Percentiles rank a stretch among this genome's conserved stretches.
phyloP scores from a whole-genome alignment of 164 flowering plant species.

The Stephania japonica region DNA sequence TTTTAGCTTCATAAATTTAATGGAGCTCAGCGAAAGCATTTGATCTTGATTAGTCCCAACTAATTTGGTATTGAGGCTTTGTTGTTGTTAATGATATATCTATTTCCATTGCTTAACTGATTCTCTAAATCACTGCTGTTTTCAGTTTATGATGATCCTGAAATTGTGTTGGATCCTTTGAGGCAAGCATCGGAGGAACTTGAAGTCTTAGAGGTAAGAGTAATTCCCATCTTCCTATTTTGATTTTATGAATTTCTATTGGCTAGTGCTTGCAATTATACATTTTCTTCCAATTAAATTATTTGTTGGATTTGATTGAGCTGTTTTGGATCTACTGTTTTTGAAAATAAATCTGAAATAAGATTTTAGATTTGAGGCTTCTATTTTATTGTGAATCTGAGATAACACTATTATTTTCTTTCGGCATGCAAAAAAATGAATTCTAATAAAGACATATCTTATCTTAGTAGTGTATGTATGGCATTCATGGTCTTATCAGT shows the following conservation, averaged over 20 bases:
- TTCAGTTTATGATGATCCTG: conserved; percentile 62
- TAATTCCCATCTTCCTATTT: background rate
- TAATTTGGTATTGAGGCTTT: background rate
- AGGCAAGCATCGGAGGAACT: conserved; percentile 80
- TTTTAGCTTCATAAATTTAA: too few species aligned
- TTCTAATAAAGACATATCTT: too few species aligned
- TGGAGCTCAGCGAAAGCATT: too few species aligned
- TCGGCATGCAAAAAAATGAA: background rate
- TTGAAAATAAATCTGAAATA: too few species aligned
- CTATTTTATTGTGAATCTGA: too few species aligned
- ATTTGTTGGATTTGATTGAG: background rate
- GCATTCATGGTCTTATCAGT: too few species aligned
- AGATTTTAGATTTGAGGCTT: too few species aligned
- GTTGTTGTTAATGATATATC: background rate
- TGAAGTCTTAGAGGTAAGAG: conserved; percentile 67
- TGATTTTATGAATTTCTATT: background rate
- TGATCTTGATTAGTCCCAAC: background rate
- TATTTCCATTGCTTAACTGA: background rate
- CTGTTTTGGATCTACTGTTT: too few species aligned
- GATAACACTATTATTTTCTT: too few species aligned
- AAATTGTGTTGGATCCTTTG: conserved; percentile 60
- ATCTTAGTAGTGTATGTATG: too few species aligned
- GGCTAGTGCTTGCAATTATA: background rate
- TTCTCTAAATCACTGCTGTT: background rate
- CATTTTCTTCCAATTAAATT: background rate